A percentile compares a stretch with the other conserved stretches of the same genome.
phyloP scores from a whole-genome alignment of 306 rosid genomes.

The Albizia julibrissin region DNA sequence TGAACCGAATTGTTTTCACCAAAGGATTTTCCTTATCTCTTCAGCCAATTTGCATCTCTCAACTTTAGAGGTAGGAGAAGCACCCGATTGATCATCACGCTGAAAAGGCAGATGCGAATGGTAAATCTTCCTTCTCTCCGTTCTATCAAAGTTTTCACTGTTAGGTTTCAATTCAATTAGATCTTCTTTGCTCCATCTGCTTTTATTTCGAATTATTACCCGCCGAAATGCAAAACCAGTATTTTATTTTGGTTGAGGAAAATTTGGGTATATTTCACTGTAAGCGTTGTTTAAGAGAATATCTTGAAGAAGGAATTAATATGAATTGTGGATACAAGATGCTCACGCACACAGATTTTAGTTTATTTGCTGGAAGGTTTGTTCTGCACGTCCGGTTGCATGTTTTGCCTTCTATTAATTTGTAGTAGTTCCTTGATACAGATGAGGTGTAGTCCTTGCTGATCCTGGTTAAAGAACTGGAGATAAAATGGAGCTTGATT shows the following conservation, averaged over 20 bases:
- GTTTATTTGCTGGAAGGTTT: not conserved
- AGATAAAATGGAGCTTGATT: constrained; percentile 55
- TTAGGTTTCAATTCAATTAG: not conserved
- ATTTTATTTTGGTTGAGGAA: not conserved
- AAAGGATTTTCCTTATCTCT: not conserved
- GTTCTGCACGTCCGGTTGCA: not conserved
- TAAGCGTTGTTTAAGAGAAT: not conserved
- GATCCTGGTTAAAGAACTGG: constrained; percentile 42
- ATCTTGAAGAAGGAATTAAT: not conserved
- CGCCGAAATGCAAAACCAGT: not conserved
- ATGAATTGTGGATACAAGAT: constrained; percentile 11
- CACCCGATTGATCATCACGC: not conserved
- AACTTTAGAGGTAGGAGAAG: not conserved
- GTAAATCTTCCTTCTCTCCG: not conserved
- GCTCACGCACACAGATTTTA: not conserved
- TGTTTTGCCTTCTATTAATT: constrained; percentile 15
- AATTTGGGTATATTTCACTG: not conserved
- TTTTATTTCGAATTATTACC: not conserved
- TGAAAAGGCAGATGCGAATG: not conserved
- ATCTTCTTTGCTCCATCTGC: not conserved
- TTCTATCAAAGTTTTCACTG: not conserved
- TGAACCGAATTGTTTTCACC: not conserved
- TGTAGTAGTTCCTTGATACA: constrained; percentile 28
- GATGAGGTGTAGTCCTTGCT: constrained; percentile 14
- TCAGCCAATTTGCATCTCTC: not conserved